phyloP scores from a whole-genome alignment of 2,329 filamentous ascomycete species.

The Scedosporium aurantiacum region DNA sequence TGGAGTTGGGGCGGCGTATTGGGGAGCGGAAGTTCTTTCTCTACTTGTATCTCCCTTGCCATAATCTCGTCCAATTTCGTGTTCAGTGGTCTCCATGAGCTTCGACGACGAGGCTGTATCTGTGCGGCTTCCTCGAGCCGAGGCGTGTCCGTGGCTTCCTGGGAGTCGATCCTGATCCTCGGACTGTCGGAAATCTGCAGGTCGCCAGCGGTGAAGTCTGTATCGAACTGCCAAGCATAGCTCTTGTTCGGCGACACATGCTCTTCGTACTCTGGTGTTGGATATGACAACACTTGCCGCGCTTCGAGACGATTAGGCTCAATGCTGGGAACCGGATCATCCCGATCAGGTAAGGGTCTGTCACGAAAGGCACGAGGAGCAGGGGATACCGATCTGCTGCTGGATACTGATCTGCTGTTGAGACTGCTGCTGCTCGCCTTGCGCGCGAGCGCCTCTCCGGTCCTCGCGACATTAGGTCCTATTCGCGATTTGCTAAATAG shows the following conservation, averaged over 20 bases:
- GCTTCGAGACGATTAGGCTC: not conserved
- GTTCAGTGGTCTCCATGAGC: constrained; percentile 20
- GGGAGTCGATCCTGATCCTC: constrained; percentile 27
- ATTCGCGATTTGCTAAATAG: constrained; percentile 24
- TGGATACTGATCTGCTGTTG: constrained; percentile 12
- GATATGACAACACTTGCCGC: constrained; percentile 3
- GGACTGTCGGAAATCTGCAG: constrained; percentile 46
- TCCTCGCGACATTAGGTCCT: constrained; percentile 24
- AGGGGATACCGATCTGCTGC: constrained; percentile 10
- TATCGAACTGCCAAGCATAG: constrained; percentile 44
- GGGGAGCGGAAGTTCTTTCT: constrained; percentile 17
- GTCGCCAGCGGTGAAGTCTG: constrained; percentile 46
- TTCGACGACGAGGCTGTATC: constrained; percentile 7
- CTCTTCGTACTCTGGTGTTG: not conserved
- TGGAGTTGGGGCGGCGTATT: not conserved
- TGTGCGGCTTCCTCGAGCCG: not conserved
- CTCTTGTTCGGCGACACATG: constrained; percentile 36
- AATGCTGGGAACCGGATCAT: not conserved
- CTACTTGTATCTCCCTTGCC: constrained; percentile 27
- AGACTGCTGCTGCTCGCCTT: constrained; percentile 25
- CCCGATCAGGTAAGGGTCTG: not conserved
- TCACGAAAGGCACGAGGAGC: constrained; percentile 7
- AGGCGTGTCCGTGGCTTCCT: not conserved
- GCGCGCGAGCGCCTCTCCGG: constrained; percentile 19
- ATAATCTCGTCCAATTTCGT: constrained; percentile 34